Base-by-base conservation (phyloP, 805 yeast genomes). In the Metschnikowia amazonensis region DNA sequence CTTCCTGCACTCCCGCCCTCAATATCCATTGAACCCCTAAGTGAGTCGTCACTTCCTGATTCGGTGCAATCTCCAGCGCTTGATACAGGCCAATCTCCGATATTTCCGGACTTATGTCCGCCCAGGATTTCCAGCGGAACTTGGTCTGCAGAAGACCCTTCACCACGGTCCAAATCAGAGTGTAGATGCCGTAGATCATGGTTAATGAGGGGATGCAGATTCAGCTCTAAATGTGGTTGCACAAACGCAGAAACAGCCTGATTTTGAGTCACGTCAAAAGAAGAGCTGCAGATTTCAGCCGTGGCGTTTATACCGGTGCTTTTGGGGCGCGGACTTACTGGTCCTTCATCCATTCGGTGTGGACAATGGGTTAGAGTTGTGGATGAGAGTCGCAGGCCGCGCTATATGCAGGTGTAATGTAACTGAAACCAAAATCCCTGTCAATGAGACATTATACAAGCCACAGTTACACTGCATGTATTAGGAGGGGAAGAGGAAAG, bases 311-410 rank as follows among this genome's bases (percentile, higher is more conserved):
- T n/a, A 34, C 16, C 16, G 25, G 36, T 21, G 27, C 36, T 34
- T 14, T n/a, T 9, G 17, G 8, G 36, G 24, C 17, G 36, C 36
- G 36, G 36, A 34, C 25, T n/a, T 13, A 16, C 36, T n/a, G 25
- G 36, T 21, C 36, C 36, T 34, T 34, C 36, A 34, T 34, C 36
- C 36, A 34, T 34, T 20, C 36, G 25, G 25, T 8, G 25, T 21
- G 25, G 36, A 34, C 27, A 21, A 34, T 21, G 13, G 36, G 36
- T 34, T 20, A 10, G 36, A 34, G 27, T 20, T 21, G 25, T 13
- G 25, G 27, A 20, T 20, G 36, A 9, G 25, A 34, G 27, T 34
- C 36, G 36, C 36, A 34, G 25, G 36, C 18, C 2, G 13, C 11
- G 1, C 4, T 34, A 13, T 14, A 11, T 24, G 28, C 39, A 36